Base-by-base conservation (phyloP, 2,329 filamentous ascomycete genomes). In the Rosellinia necatrix region DNA sequence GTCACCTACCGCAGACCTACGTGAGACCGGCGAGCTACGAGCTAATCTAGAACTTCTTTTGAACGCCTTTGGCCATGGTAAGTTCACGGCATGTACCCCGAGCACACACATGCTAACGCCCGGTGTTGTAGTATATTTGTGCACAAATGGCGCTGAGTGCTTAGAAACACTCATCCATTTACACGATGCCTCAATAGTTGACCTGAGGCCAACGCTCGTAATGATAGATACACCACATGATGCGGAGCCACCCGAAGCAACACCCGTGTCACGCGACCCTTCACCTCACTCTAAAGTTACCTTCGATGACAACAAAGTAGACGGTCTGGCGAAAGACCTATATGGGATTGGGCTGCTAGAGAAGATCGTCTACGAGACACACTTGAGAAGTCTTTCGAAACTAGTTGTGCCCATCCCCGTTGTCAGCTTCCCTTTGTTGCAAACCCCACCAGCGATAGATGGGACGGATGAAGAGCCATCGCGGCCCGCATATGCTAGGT, bases 291-390 rank as follows among this genome's bases (percentile, higher is more conserved):
- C 75, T 42, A 69, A 70, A 17, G 65, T 68, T 6, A 68, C 71
- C 12, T 63, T 68, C 7, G 62, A 69, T 49, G 72, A 74, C 7
- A 61, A 68, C 41, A 74, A 76, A 27, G 76, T 78, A 10, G 72
- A 76, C 58, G 72, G 71, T 0, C 70, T 74, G 0, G 72, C 77
- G 13, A 47, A 78, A 50, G 79, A 83, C 38, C 68, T 82, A 1
- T 85, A 85, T 62, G 83, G 83, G 8, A 66, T 85, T 44, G 74
- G 74, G 49, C 70, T 86, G 42, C 66, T 86, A 49, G 80, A 83
- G 59, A 79, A 80, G 54, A 78, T 86, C 38, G 78, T 83, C 25
- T 82, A 81, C 19, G 83, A 85, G 62, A 80, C 81, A 3, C 81
- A 83, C 57, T 67, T 84, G 32, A 77, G 81, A 53, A 82, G 78